Base-by-base conservation (phyloP, 257 asterid species). In the Solanum phureja region DNA sequence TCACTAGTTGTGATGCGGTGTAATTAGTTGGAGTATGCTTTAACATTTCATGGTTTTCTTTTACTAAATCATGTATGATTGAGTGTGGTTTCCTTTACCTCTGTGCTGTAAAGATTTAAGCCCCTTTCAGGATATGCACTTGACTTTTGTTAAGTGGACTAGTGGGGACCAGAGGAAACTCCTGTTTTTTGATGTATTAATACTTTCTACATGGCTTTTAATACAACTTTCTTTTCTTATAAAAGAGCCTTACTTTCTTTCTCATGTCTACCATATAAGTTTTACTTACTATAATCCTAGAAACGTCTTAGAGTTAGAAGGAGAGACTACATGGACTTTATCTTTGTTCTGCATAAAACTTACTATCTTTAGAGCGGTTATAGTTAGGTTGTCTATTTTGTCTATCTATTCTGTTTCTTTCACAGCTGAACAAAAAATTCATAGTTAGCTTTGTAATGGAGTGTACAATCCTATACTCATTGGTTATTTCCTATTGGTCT, bases 401-500 rank as follows among this genome's bases (percentile, higher is more conserved):
- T 72, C 77, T 69, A 31, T 71, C 24, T 74, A 14, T 23, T 76
- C 58, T 38, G 58, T 76, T 76, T 76, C 83, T 38, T 76, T 76
- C 4, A 24, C 14, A 11, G 83, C 23, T 76, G 1, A 38, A 40
- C 52, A 76, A 76, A 76, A 76, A n/a, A n/a, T 76, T n/a, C 35
- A 76, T 72, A 3, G 44, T 34, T 69, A 46, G 83, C 56, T 23
- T 42, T 33, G 6, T 38, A 4, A 21, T 84, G 83, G 81, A 44
- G 13, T 23, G 38, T 19, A 29, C 87, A 34, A 23, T 29, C 11
- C 24, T 49, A 37, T 38, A 85, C 86, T 87, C 44, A 56, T 82
- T 21, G 86, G 89, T 74, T 87, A 71, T 68, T 35, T 90, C 44
- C 86, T 37, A 24, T 79, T 88, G 87, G 87, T 66, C 87, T 88